A percentile compares a stretch with the other conserved stretches of the same genome.
These are phyloP conservation scores for Cryptosporidium tyzzeri DNA, from an alignment of 169 alveolate genomes.

Conservation along the genomic window DNA sequence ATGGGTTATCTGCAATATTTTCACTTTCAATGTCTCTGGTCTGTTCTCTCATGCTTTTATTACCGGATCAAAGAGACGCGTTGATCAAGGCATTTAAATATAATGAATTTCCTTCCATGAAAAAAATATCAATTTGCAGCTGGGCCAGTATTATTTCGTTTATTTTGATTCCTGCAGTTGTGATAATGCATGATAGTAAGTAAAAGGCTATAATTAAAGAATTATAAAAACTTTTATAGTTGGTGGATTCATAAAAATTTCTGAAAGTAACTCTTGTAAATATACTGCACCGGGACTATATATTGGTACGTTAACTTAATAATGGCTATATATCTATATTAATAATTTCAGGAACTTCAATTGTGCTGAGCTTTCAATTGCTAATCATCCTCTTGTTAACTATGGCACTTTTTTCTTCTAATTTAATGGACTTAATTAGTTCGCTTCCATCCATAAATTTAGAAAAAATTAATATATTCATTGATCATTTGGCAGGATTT, in stretches of 20 bases:
- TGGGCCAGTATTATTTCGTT: constrained; percentile 40
- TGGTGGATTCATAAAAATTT: constrained; percentile 56
- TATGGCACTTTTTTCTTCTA: constrained; percentile 39
- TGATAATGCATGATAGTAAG: constrained; percentile 61
- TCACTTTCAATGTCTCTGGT: constrained; percentile 56
- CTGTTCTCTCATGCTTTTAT: constrained; percentile 33
- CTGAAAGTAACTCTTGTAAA: constrained; percentile 71
- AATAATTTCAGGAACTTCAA: constrained; percentile 47
- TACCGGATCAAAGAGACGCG: constrained; percentile 41
- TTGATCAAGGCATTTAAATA: constrained; percentile 45
- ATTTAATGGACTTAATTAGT: constrained; percentile 46
- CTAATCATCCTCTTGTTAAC: constrained; percentile 14
- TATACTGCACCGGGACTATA: constrained; percentile 69
- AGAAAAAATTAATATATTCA: not conserved
- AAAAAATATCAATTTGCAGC: constrained; percentile 14
- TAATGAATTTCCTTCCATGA: constrained; percentile 45
- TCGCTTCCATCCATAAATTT: constrained; percentile 54
- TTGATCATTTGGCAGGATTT: not conserved
- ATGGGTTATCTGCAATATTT: constrained; percentile 56
- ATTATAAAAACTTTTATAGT: not conserved
- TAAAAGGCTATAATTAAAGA: not conserved
- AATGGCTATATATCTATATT: not conserved
- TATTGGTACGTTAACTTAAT: constrained; percentile 42
- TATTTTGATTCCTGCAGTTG: constrained; percentile 11
- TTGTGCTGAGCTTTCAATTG: constrained; percentile 51